Evolutionary conservation across 495 filamentous ascomycete species (phyloP).

Genomic region (Trichoderma gamsii): DNA sequence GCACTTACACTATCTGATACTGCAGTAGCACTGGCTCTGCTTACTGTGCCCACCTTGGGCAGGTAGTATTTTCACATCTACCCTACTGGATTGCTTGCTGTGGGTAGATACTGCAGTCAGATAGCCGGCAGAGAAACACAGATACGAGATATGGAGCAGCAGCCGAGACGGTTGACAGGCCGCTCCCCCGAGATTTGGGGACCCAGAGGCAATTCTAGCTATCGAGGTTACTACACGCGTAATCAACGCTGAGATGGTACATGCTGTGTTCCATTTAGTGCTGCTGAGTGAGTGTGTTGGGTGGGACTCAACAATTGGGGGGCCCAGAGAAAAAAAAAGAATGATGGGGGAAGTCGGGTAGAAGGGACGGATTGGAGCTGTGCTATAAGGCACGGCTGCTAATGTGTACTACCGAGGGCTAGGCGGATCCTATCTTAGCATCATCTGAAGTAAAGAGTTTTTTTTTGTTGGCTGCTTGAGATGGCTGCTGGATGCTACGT

Average conservation of each 20-base stretch:
- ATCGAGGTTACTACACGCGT: not conserved
- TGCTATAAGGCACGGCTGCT: not conserved
- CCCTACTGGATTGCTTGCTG: no score
- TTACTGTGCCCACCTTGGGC: no score
- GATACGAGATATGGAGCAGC: not conserved
- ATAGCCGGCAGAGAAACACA: not conserved
- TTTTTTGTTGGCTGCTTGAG: not conserved
- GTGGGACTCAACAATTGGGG: conserved; percentile 14
- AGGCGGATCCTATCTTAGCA: no score
- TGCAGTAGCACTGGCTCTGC: no score
- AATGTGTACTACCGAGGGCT: no score
- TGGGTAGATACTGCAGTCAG: not conserved
- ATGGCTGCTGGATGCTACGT: not conserved
- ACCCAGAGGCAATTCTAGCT: not conserved
- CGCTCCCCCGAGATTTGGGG: not conserved
- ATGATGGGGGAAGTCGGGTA: conserved; percentile 1
- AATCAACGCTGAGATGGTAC: not conserved
- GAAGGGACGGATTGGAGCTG: not conserved
- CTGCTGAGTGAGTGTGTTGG: not conserved
- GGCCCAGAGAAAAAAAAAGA: conserved; percentile 11
- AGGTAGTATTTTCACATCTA: no score
- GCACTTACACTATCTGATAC: no score
- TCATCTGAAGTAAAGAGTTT: not conserved
- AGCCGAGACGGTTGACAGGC: not conserved
- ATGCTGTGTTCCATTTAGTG: not conserved